Percentiles rank a stretch among this genome's conserved stretches.
These are phyloP conservation scores for Heterobasidion parviporum DNA, from an alignment of 1,284 basidiomycete species.

Conservation along the genomic window DNA sequence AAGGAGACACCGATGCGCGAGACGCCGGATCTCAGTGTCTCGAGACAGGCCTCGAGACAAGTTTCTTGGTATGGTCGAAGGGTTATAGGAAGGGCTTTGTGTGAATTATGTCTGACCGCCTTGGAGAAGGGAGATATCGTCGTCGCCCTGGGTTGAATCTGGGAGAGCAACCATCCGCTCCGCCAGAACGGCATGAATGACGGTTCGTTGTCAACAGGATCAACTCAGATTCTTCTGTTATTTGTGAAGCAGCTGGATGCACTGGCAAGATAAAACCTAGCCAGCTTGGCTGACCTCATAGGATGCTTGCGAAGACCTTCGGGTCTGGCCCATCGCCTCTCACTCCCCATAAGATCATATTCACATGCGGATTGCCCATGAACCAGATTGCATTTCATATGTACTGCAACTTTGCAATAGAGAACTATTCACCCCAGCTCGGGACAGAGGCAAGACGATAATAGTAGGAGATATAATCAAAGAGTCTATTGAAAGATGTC, in stretches of 20 bases:
- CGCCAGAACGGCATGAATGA: not conserved
- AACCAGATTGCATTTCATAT: not conserved
- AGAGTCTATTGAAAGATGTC: slow-evolving; percentile 24
- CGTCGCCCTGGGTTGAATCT: not conserved
- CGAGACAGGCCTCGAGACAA: slow-evolving; percentile 76
- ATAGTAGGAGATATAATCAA: slow-evolving; percentile 22
- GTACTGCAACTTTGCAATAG: not conserved
- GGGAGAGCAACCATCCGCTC: not conserved
- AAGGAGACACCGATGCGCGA: slow-evolving; percentile 88
- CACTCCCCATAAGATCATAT: not conserved
- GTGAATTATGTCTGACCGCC: not conserved
- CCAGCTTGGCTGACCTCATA: too few species aligned
- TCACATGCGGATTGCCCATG: not conserved
- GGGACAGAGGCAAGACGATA: slow-evolving; percentile 13
- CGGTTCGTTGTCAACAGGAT: too few species aligned
- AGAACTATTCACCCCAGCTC: slow-evolving; percentile 4
- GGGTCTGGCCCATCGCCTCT: not conserved
- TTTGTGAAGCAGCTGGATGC: too few species aligned
- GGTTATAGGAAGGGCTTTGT: slow-evolving; percentile 15
- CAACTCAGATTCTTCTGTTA: too few species aligned
- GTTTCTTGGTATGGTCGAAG: slow-evolving; percentile 88
- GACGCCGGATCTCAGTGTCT: slow-evolving; percentile 53
- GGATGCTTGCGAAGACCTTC: not conserved
- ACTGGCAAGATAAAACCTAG: too few species aligned
- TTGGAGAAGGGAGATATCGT: not conserved